Base-by-base conservation (phyloP, 2,329 filamentous ascomycete species). In the Colletotrichum sp. region DNA sequence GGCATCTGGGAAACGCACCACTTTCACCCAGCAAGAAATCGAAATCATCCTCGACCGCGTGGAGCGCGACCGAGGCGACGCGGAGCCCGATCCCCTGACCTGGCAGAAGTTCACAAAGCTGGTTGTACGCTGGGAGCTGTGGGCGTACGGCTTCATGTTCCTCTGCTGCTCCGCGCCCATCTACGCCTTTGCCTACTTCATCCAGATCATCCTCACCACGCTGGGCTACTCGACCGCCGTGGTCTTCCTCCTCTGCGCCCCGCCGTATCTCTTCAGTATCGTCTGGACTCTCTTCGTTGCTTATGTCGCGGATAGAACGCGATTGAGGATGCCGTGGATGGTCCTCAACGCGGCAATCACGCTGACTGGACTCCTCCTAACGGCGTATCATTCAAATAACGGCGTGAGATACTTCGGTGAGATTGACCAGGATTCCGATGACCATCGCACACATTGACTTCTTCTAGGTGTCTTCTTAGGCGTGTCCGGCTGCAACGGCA, bases 111-210 rank as follows among this genome's bases (percentile, higher is more conserved):
- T 84, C 34, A 69, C 82, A 5, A 73, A 66, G 7, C 79, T 82
- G 43, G 79, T 80, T 4, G 70, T 81, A 2, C 83, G 86, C 66
- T 79, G 80, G 72, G 86, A 87, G 74, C 78, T 87, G 21, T 87
- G 85, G 85, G 81, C 72, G 2, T 85, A 83, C 69, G 80, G 81
- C 5, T 74, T 79, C 24, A 78, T 84, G 69, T 82, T 79, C 66
- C 81, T 83, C 79, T 87, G 86, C 77, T 84, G 86, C 13, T 90
- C 90, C 0, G 89, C 89, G 3, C 87, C 90, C n/a, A 86, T 86
- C 1, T 92, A 92, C 77, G 88, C 90, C 0, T 86, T 92, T 29
- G 88, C 89, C 3, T 92, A 90, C 79, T 92, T 92, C 82, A 82
- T 92, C 5, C 90, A 90, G 4, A 88, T 92, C 77, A 92, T 93